Conservation (phyloP, 306 rosid genomes). For the Canavalia ensiformis region DNA sequence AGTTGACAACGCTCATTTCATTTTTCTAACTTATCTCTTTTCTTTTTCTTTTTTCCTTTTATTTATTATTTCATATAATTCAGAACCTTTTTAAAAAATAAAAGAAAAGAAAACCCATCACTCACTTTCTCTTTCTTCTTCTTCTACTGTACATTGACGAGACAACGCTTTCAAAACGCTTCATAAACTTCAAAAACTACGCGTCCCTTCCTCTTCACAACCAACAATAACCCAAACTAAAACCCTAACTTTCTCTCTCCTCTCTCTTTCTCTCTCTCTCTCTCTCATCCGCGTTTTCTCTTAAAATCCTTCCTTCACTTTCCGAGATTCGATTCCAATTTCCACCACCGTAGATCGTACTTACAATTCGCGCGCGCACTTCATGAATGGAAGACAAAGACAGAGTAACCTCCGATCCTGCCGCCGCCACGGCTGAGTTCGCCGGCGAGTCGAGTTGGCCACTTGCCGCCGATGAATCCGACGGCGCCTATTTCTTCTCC, state of each 20-base stretch:
- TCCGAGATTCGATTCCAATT: slow-evolving; percentile 22
- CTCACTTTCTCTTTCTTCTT: slow-evolving; percentile 38
- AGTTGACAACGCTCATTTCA: slow-evolving; percentile 64
- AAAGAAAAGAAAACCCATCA: background rate
- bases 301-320: background rate
- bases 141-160: slow-evolving; percentile 63
- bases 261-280: slow-evolving; percentile 21
- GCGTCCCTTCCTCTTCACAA: slow-evolving; percentile 70
- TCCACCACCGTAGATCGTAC: slow-evolving; percentile 15
- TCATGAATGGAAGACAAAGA: slow-evolving; percentile 60
- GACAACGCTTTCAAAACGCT: slow-evolving; percentile 64
- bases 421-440: slow-evolving; percentile 47
- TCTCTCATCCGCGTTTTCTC: slow-evolving; percentile 15
- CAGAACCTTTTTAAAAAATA: background rate
- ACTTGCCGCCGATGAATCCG: slow-evolving; percentile 56
- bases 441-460: slow-evolving; percentile 63
- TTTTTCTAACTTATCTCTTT: slow-evolving; percentile 72
- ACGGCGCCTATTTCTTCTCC: slow-evolving; percentile 54
- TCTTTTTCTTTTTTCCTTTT: slow-evolving; percentile 11
- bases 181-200: slow-evolving; percentile 67
- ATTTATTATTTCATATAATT: background rate
- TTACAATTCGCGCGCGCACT: slow-evolving; percentile 10
- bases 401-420: slow-evolving; percentile 54
- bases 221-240: slow-evolving; percentile 49
- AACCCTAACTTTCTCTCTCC: slow-evolving; percentile 65